Evolutionary conservation across 2,329 filamentous ascomycete genomes (phyloP), one percentile per base, ranked within the genome.

Genomic region (Leptographium procerum): DNA sequence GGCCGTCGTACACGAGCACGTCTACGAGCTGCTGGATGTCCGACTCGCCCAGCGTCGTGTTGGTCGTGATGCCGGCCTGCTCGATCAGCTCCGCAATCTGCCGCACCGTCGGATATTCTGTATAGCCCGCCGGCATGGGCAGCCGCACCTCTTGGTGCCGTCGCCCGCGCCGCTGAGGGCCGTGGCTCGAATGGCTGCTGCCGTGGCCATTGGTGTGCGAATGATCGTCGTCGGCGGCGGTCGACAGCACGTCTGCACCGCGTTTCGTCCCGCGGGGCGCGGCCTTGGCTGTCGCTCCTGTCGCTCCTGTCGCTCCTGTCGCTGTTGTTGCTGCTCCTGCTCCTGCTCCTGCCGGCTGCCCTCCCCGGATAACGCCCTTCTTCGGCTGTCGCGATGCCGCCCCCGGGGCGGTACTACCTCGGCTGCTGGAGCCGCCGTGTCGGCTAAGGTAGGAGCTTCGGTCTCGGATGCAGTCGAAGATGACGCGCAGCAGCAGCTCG

Each of bases 21-120:
- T 96, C 88, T 48, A 97, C 79, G 22, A 97, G 78, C 69, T 92
- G 87, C 67, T 89, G 83, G 64, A 97, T 86, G 66, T 96, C 91
- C 34, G 83, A 81, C 64, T 90, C 85, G 52, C 78, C 78, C 14
- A 87, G 73, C 13, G 83, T 84, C 55, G 85, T 87, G 61, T 89
- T 87, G 59, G 86, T 86, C 31, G 90, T 86, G 56, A 92, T 80
- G 52, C 83, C 81, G 28, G 79, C 82, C 33, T 79, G 75, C 63
- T 86, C 86, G 62, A 97, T 82, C 64, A 86, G 84, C 19, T 81
- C 77, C 40, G 91, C 90, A 57, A 99, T 87, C 60, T 88, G 85
- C 28, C 84, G 75, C 14, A 91, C 81, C 0, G 89, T 95, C 1
- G 91, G 90, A 70, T 96, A 97, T 52, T 80, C 81, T 47, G 79